Evolutionary conservation across 805 yeast species (phyloP), one percentile per base, ranked within the genome.

Genomic region (Metschnikowia peoriensis): DNA sequence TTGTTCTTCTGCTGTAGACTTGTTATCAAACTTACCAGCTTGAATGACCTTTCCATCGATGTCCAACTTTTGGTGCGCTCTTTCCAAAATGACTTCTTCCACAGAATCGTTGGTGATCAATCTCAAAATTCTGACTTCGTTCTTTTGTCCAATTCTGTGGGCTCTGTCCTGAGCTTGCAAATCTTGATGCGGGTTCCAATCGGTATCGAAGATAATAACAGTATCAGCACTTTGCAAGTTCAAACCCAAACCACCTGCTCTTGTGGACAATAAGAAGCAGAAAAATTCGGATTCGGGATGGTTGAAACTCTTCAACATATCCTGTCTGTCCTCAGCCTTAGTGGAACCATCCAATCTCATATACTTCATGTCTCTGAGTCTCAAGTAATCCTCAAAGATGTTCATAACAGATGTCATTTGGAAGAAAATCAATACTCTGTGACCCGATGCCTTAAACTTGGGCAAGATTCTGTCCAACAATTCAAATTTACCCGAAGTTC

Each of bases 121-220:
- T 70, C 96, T 79, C 66, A 88, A 77, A 61, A 88, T 88, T 67
- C 93, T 76, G 51, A 88, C 96, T 67, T 88, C 96, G 66, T 88
- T 88, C 77, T 88, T 88, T 65, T 88, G 96, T 42, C 96, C 96
- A 67, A 88, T 88, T 78, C 96, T 82, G 68, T 88, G 96, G 1
- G 96, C 96, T 75, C 96, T 79, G 70, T 88, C 96, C 70, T 88
- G 96, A 1, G 94, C 96, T 68, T 88, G 96, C 64, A 88, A 80
- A 82, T 88, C 96, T 69, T 88, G 96, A 72, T 88, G 96, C 8
- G 96, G 96, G 65, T 88, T 88, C 96, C 96, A 88, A 72, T 88
- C 96, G 14, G 93, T 86, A 67, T 88, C 96, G 66, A 88, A 88
- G 57, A 88, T 88, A 57, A 88, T 83, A 53, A 88, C 96, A 0